Evolutionary conservation across 257 asterid genomes (phyloP), one percentile per base, ranked within the genome.

Genomic region (Schizonepeta tenuifolia): DNA sequence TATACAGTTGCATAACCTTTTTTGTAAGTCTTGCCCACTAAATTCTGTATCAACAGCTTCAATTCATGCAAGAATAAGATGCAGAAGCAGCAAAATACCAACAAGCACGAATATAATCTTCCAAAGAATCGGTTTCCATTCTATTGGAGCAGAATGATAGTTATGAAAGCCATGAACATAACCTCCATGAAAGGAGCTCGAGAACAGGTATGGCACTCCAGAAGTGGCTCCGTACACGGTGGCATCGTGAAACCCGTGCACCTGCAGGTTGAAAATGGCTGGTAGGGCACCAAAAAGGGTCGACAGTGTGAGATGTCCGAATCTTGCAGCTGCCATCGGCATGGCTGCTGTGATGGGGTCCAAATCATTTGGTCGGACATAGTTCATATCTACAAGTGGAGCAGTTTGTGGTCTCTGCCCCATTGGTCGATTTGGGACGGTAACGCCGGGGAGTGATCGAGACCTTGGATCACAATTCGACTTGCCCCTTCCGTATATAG

Each of bases 401-500:
- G 87, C 88, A 2, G 92, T 81, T 66, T 77, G 88, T 4, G 93
- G 90, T 68, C 98, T 84, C 81, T 83, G 95, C 20, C 91, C 96
- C 58, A 62, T 49, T 13, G 94, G 97, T 31, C 92, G 90, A 57
- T 83, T 78, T 18, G 98, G 98, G 24, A 90, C 76, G 8, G 77
- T 49, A 21, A 86, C 26, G 9, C 86, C 88, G 0, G 86, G 84
- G 7, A 79, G 54, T 5, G 77, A 75, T 67, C 75, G 79, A 5
- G 87, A 74, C 77, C 88, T 86, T 1, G 87, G 86, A 71, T 87
- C 93, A 8, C 78, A 72, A 76, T 75, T 80, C 15, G 88, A 49
- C 77, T 88, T 91, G 18, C 99, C 99, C 74, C 97, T 79, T 4
- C 99, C 99, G 18, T 88, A 94, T 24, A 94, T 88, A 11, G 99